Conservation (phyloP, 768 basidiomycete genomes). For the Trametes meyenii region DNA sequence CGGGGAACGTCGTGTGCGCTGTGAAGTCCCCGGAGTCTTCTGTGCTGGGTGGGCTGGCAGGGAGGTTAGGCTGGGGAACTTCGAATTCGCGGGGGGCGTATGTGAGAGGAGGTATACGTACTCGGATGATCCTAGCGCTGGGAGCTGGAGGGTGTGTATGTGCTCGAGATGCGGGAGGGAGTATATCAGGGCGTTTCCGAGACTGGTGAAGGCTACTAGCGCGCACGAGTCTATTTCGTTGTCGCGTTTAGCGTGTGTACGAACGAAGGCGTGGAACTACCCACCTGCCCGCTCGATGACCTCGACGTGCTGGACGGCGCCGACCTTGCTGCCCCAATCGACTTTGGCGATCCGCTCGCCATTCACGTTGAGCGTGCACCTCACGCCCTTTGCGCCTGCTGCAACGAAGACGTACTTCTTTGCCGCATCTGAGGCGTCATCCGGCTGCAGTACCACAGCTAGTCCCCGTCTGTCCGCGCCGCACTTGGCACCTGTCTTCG, state of each 20-base stretch:
- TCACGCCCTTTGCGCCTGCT: constrained; percentile 60
- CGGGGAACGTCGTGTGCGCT: constrained; percentile 39
- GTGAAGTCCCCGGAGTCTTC: constrained; percentile 61
- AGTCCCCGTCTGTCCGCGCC: constrained; percentile 49
- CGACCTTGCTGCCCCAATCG: constrained; percentile 62
- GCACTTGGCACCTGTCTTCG: constrained; percentile 50
- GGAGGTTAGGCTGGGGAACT: background rate
- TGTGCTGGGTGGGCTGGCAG: constrained; percentile 40
- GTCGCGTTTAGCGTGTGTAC: constrained; percentile 26
- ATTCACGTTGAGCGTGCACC: constrained; percentile 57
- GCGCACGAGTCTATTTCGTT: constrained; percentile 41
- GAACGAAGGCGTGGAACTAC: constrained; percentile 21
- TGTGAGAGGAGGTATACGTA: constrained; percentile 5
- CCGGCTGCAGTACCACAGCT: constrained; percentile 35
- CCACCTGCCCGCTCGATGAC: constrained; percentile 66
- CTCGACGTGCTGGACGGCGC: constrained; percentile 51
- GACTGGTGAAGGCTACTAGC: constrained; percentile 58
- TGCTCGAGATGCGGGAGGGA: constrained; percentile 66
- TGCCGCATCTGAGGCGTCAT: constrained; percentile 27
- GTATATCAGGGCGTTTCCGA: constrained; percentile 52
- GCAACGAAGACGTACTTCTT: constrained; percentile 45
- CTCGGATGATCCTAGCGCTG: constrained; percentile 24
- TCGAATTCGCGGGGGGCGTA: background rate
- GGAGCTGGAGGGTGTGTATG: constrained; percentile 44
- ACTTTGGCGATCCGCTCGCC: constrained; percentile 69